Evolutionary conservation across 2,329 filamentous ascomycete genomes (phyloP), one percentile per base, ranked within the genome.

Genomic region (Epicoccum sorghinum): DNA sequence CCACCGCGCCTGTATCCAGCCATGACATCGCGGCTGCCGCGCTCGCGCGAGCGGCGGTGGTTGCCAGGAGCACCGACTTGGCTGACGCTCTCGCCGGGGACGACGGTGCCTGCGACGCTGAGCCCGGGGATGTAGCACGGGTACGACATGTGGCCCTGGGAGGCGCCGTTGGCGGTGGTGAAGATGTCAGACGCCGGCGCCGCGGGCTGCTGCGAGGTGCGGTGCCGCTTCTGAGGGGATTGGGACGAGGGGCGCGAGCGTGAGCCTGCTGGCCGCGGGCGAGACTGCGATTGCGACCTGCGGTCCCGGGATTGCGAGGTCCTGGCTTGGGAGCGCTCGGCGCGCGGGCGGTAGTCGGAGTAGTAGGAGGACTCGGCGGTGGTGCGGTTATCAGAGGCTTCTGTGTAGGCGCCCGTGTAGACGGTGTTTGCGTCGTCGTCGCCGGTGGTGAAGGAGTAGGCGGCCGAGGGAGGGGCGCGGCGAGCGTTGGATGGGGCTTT

Each of bases 61-160:
- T 70, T 41, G 59, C 69, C 62, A 59, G 64, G 66, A 2, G 55
- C 72, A 33, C 73, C 75, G 24, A 73, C 72, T 51, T 77, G 74
- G 58, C 74, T 76, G 4, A 76, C 68, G 46, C 74, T 76, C 56
- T 77, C 74, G 38, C 67, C 66, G 1, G 68, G 64, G 18, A 65
- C 67, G 5, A 74, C 71, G 30, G 71, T 75, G 27, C 64, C 69
- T 0, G 71, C 70, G 32, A 58, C 55, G 54, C 77, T 82, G 62
- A 85, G 60, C 0, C 80, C 82, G 0, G 83, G 82, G 43, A 86
- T 82, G 7, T 83, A 78, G 70, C 83, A 83, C 24, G 81, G 79
- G 62, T 86, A 86, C 42, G 76, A 77, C 69, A 82, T 83, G 10
- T 81, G 83, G 8, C 82, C 81, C 0, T 75, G 75, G 4, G 75